Percentiles rank a stretch among this genome's conserved stretches.
Conservation (phyloP, 2,329 filamentous ascomycete species). For the Bipolaris cookei region DNA sequence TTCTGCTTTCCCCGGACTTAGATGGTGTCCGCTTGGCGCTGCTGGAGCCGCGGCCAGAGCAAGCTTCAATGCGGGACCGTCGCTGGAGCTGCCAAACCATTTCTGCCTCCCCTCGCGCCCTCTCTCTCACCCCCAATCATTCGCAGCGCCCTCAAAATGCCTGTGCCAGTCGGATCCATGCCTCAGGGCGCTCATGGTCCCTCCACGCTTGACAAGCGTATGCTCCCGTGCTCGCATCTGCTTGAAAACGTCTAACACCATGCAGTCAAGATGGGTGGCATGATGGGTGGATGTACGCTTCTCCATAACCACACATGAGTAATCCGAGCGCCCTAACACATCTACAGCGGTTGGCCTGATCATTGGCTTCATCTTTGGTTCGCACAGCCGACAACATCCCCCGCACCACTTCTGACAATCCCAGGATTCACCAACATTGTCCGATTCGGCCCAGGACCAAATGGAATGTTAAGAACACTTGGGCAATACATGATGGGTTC, state of each 20-base stretch:
- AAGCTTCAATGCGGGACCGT: conserved; percentile 21
- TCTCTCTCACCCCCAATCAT: conserved; percentile 22
- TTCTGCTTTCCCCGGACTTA: conserved; percentile 16
- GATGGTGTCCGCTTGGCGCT: conserved; percentile 11
- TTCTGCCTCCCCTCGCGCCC: conserved; percentile 25
- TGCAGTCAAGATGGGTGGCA: conserved; percentile 93
- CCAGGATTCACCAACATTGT: conserved; percentile 92
- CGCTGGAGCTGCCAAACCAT: conserved; percentile 11
- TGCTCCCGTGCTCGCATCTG: conserved; percentile 38
- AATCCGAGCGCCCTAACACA: conserved; percentile 22
- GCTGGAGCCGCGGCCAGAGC: conserved; percentile 21
- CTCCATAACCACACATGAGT: background rate
- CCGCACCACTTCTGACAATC: conserved; percentile 24
- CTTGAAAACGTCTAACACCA: conserved; percentile 37
- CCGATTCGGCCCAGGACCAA: conserved; percentile 88
- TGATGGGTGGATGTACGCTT: conserved; percentile 96
- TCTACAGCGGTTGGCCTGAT: conserved; percentile 86
- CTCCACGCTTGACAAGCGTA: conserved; percentile 75
- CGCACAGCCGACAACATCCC: conserved; percentile 26
- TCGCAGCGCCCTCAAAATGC: conserved; percentile 53
- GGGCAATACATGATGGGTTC: conserved; percentile 98
- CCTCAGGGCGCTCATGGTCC: conserved; percentile 57
- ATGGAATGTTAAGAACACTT: conserved; percentile 90
- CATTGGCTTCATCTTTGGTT: conserved; percentile 98
- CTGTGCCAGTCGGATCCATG: conserved; percentile 60